phyloP scores from a whole-genome alignment of 192 early-diverging fungal species.

The Thamnidium elegans region DNA sequence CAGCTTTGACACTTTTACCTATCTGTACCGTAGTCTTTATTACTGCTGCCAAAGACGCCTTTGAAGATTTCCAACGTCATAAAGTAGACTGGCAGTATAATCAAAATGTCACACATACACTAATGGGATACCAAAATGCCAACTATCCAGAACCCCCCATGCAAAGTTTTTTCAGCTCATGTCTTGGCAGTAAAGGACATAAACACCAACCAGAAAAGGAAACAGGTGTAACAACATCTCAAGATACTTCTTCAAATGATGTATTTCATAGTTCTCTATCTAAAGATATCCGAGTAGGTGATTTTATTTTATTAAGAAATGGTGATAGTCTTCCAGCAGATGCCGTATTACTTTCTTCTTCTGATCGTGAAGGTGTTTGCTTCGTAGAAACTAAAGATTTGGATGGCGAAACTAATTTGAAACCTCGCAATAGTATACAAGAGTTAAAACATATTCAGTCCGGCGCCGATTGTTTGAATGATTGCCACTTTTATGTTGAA shows the following conservation, averaged over 20 bases:
- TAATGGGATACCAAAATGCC: slow-evolving; percentile 44
- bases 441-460: slow-evolving; percentile 66
- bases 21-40: slow-evolving; percentile 78
- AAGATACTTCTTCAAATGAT: not conserved
- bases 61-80: slow-evolving; percentile 89
- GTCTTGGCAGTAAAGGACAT: not conserved
- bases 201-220: not conserved
- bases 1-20: slow-evolving; percentile 77
- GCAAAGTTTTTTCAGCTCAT: not conserved
- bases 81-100: slow-evolving; percentile 83
- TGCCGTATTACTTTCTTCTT: slow-evolving; percentile 75
- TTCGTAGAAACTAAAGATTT: slow-evolving; percentile 94
- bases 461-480: slow-evolving; percentile 70
- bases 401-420: slow-evolving; percentile 98
- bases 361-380: slow-evolving; percentile 71
- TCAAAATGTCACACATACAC: slow-evolving; percentile 49
- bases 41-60: slow-evolving; percentile 82
- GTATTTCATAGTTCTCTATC: slow-evolving; percentile 20
- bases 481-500: slow-evolving; percentile 61
- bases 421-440: slow-evolving; percentile 66
- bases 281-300: slow-evolving; percentile 74
- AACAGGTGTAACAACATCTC: not conserved
- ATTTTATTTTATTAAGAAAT: slow-evolving; percentile 81
- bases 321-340: slow-evolving; percentile 86
- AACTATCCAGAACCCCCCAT: slow-evolving; percentile 37